Conservation (phyloP, 2,329 filamentous ascomycete species). For the Alternaria viburni region DNA sequence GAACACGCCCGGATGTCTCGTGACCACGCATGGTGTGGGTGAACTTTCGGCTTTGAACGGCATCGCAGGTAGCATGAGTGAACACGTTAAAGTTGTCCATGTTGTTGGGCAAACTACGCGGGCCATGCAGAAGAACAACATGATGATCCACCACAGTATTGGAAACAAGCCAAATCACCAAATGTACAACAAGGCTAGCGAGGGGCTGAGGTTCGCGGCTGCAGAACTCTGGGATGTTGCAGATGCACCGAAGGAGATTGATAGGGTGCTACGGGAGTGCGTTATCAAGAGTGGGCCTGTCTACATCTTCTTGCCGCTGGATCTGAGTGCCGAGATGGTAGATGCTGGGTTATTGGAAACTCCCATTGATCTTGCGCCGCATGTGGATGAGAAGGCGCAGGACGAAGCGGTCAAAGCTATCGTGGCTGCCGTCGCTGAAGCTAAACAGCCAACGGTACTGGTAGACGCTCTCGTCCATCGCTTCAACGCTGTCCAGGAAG, state of each 20-base stretch:
- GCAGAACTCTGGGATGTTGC: slow-evolving; percentile 51
- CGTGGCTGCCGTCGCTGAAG: slow-evolving; percentile 34
- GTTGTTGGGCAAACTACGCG: slow-evolving; percentile 54
- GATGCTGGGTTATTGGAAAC: slow-evolving; percentile 43
- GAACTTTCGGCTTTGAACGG: slow-evolving; percentile 56
- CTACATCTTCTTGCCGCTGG: slow-evolving; percentile 54
- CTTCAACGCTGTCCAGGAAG: slow-evolving; percentile 46
- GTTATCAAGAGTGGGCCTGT: slow-evolving; percentile 52
- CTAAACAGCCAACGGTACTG: slow-evolving; percentile 48
- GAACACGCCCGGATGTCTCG: slow-evolving; percentile 55
- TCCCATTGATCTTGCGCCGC: slow-evolving; percentile 44
- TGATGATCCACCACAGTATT: slow-evolving; percentile 57
- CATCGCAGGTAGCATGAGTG: slow-evolving; percentile 52
- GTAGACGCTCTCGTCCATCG: slow-evolving; percentile 50
- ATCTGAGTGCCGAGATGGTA: slow-evolving; percentile 49
- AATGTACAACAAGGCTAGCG: slow-evolving; percentile 50
- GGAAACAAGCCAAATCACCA: slow-evolving; percentile 51
- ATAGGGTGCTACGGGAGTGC: slow-evolving; percentile 52
- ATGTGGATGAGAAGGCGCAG: slow-evolving; percentile 33
- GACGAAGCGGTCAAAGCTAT: slow-evolving; percentile 46
- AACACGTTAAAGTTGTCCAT: slow-evolving; percentile 54
- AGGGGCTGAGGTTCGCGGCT: slow-evolving; percentile 46
- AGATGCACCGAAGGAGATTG: slow-evolving; percentile 52
- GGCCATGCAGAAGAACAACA: slow-evolving; percentile 49
- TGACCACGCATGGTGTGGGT: slow-evolving; percentile 68